Evolutionary conservation across 2,329 filamentous ascomycete genomes (phyloP).

Genomic region (Stemphylium vesicarium): DNA sequence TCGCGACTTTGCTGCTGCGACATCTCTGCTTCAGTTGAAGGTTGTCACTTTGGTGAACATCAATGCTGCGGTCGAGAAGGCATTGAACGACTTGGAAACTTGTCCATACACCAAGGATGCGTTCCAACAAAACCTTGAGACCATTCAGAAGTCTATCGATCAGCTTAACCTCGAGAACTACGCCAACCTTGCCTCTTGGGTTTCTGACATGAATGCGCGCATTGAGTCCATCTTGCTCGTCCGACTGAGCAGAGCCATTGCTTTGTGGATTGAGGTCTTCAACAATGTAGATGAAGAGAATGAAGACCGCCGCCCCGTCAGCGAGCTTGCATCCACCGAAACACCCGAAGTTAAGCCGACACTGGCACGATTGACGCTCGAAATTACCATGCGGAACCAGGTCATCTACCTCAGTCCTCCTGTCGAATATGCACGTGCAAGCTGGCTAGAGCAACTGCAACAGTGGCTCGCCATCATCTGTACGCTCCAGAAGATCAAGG

Average conservation of each 20-base stretch:
- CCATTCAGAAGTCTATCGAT: constrained; percentile 90
- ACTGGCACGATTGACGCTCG: constrained; percentile 79
- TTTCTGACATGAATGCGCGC: constrained; percentile 81
- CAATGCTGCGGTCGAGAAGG: constrained; percentile 80
- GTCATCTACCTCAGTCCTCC: constrained; percentile 96
- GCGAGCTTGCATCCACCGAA: constrained; percentile 54
- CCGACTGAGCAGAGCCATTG: constrained; percentile 84
- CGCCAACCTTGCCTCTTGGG: constrained; percentile 90
- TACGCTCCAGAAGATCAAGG: constrained; percentile 91
- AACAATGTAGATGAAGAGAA: constrained; percentile 55
- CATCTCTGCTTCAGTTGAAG: constrained; percentile 88
- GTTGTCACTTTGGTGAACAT: constrained; percentile 79
- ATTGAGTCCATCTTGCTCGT: constrained; percentile 80
- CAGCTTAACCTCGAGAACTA: constrained; percentile 97
- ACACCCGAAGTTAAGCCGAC: constrained; percentile 57
- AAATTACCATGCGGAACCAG: constrained; percentile 97
- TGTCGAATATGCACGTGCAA: constrained; percentile 86
- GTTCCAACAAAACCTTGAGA: constrained; percentile 81
- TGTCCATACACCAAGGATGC: constrained; percentile 82
- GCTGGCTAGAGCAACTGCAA: constrained; percentile 92
- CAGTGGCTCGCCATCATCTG: constrained; percentile 93
- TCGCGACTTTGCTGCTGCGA: constrained; percentile 85
- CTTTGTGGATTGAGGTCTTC: constrained; percentile 87
- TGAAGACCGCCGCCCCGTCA: constrained; percentile 33
- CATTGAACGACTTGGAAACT: constrained; percentile 79